Evolutionary conservation across 140 eudicot species (phyloP).

Genomic region (Bidens hawaiensis): DNA sequence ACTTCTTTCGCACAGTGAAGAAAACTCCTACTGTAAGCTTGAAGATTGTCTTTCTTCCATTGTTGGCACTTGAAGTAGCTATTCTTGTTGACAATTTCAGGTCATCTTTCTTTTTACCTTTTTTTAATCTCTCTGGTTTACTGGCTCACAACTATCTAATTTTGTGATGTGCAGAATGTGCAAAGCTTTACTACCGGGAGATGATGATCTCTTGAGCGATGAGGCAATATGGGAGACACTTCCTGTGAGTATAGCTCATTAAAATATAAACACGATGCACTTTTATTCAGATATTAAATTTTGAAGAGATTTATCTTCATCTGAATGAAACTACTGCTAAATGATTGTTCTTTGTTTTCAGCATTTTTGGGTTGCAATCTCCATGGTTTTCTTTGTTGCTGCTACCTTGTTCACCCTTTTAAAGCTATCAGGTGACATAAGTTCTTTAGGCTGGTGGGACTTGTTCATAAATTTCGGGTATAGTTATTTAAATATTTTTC

Average conservation of each 20-base stretch:
- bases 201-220: constrained; percentile 65
- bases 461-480: constrained; percentile 78
- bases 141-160: not conserved
- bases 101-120: constrained; percentile 23
- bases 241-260: constrained; percentile 44
- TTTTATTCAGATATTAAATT: not conserved
- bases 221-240: constrained; percentile 89
- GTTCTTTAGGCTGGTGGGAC: constrained; percentile 83
- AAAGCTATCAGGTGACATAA: constrained; percentile 69
- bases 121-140: not conserved
- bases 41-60: constrained; percentile 73
- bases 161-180: constrained; percentile 52
- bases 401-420: constrained; percentile 72
- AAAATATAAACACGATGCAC: not conserved
- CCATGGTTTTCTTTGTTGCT: constrained; percentile 79
- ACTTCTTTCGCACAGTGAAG: constrained; percentile 31
- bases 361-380: constrained; percentile 88
- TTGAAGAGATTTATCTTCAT: not conserved
- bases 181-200: constrained; percentile 80
- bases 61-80: constrained; percentile 61
- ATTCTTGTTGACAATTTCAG: constrained; percentile 80
- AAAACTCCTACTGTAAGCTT: constrained; percentile 50
- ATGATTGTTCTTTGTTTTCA: constrained; percentile 20
- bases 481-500: not conserved
- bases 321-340: constrained; percentile 15